Evolutionary conservation across 345 rosid genomes (phyloP), one percentile per base, ranked within the genome.

Genomic region (Moringa oleifera): DNA sequence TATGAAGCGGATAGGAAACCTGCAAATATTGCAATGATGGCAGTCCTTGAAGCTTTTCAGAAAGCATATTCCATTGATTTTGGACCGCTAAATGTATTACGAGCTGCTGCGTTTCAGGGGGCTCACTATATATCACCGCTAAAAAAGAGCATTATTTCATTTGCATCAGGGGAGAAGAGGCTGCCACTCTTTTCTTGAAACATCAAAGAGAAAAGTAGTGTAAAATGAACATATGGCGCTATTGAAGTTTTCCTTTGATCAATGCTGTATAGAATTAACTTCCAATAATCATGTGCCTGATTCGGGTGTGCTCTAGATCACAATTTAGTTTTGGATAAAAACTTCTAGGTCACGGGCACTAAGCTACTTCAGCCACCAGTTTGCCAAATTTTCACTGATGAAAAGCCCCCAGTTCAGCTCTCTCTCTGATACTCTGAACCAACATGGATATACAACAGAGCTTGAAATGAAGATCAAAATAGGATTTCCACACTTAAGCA

Each of bases 1-100:
- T 93, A 89, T 56, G 96, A 90, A 68, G 83, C 88, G 0, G 94
- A 88, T 62, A 86, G 97, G 70, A 93, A 88, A 70, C 86, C 90
- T 23, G 83, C 87, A 37, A 90, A 93, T 59, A 25, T 86, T 7
- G 68, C 80, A 25, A 94, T 93, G 99, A 88, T 93, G 92, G 95
- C 90, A 4, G 74, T 88, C 20, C 79, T 93, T 54, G 99, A 93
- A 52, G 95, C 96, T 19, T 78, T 88, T 68, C 99, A 94, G 79
- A 94, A 86, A 81, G 84, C 85, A 37, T 90, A 90, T 67, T 70
- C 96, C 0, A 80, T 90, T 21, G 88, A 94, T 62, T 85, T 90
- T 3, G 96, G 95, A 47, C 99, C 96, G 20, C 66, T 93, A 36
- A 93, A 93, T 68, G 61, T 85, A 20, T 23, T 90, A 51, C 78